phyloP scores from a whole-genome alignment of 1,139 yeast genomes.

The Insectozyma bohioensis region DNA sequence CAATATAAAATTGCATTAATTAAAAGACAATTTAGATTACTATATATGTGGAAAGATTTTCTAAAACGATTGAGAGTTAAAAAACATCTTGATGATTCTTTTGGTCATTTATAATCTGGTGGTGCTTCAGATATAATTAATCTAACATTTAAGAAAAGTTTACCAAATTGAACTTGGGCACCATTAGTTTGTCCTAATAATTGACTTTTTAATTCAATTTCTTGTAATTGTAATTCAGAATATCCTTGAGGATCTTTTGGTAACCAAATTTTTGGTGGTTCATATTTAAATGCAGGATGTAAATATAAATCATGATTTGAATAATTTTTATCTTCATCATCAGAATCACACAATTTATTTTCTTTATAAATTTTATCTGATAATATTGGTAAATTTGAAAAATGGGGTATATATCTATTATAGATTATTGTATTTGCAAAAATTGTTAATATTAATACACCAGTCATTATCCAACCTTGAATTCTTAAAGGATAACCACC shows the following conservation, averaged over 20 bases:
- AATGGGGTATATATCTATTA: conserved; percentile 27
- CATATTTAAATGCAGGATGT: conserved; percentile 37
- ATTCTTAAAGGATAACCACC: conserved; percentile 33
- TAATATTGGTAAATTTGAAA: conserved; percentile 31
- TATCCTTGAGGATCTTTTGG: conserved; percentile 28
- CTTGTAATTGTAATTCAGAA: conserved; percentile 15
- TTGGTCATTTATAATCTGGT: conserved; percentile 32
- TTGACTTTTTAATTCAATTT: conserved; percentile 11
- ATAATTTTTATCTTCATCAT: conserved; percentile 2
- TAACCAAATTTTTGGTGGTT: conserved; percentile 35
- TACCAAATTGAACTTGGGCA: conserved; percentile 22
- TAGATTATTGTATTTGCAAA: conserved; percentile 35
- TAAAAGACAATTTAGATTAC: conserved; percentile 3
- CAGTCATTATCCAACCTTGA: conserved; percentile 49
- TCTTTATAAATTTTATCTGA: conserved; percentile 16
- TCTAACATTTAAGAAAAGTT: conserved; percentile 16
- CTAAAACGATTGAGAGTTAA: conserved; percentile 23
- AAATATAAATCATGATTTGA: conserved; percentile 21
- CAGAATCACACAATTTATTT: conserved; percentile 3
- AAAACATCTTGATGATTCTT: conserved; percentile 18
- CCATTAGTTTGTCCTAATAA: conserved; percentile 30
- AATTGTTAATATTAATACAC: conserved; percentile 37
- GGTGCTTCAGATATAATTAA: conserved; percentile 33
- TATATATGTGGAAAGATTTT: conserved; percentile 23
- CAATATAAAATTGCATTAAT: conserved; percentile 5